Evolutionary conservation across 2,329 filamentous ascomycete genomes (phyloP).

Genomic region (Triangularia verruculosa): DNA sequence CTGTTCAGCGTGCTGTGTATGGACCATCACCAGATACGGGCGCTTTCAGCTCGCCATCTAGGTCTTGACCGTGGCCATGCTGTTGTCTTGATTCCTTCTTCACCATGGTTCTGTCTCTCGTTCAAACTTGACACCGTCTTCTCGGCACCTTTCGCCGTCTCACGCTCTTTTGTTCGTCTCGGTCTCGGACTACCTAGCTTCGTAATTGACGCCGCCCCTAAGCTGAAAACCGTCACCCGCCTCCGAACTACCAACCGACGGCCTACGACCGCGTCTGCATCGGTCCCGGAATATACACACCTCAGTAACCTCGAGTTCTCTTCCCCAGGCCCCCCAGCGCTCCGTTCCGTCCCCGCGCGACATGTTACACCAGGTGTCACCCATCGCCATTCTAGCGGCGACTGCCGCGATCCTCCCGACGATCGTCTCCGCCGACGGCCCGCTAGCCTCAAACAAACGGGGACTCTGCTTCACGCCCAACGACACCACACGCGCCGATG

Average conservation of each 20-base stretch:
- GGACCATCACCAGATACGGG: not conserved
- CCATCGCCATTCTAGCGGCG: conserved; percentile 13
- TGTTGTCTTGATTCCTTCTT: not conserved
- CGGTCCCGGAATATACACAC: not conserved
- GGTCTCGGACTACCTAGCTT: not conserved
- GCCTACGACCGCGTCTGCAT: not conserved
- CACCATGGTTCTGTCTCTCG: not conserved
- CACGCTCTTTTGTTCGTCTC: not conserved
- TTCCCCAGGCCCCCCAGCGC: no score
- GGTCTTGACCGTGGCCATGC: not conserved
- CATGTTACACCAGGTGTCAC: conserved; percentile 11
- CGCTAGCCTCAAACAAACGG: conserved; percentile 56
- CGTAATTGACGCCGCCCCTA: not conserved
- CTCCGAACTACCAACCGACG: not conserved
- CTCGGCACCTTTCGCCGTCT: not conserved
- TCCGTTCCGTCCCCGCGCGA: not conserved
- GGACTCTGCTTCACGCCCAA: conserved; percentile 69
- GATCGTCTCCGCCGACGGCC: conserved; percentile 27
- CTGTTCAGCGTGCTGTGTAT: no score
- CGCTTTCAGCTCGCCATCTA: not conserved
- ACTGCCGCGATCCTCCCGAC: conserved; percentile 16
- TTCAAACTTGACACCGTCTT: not conserved
- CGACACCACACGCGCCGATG: conserved; percentile 54
- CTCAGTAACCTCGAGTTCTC: no score
- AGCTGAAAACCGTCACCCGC: not conserved